These are phyloP conservation scores for Haplosporangium gracile DNA, from an alignment of 192 early-diverging fungal species.

Conservation along the genomic window DNA sequence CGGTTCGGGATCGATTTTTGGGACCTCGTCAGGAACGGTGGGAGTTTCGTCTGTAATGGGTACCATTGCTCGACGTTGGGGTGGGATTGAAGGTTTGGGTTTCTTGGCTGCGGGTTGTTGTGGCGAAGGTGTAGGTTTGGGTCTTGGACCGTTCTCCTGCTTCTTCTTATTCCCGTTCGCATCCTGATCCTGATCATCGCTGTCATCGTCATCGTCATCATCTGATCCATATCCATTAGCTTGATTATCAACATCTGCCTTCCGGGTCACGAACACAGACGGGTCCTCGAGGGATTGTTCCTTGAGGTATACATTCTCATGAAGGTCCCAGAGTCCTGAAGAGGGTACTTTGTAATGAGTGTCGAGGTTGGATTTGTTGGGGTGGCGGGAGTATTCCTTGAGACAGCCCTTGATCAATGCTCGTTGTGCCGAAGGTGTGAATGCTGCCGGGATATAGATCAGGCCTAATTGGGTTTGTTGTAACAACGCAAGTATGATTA, in stretches of 20 bases:
- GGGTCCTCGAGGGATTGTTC: slow-evolving; percentile 29
- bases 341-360: slow-evolving; percentile 82
- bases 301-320: slow-evolving; percentile 54
- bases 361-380: slow-evolving; percentile 92
- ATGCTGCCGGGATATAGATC: slow-evolving; percentile 82
- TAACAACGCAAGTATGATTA: slow-evolving; percentile 1
- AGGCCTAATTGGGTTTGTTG: slow-evolving; percentile 64
- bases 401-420: slow-evolving; percentile 79
- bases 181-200: slow-evolving; percentile 23
- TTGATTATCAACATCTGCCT: slow-evolving; percentile 21
- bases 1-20: slow-evolving; percentile 55
- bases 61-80: slow-evolving; percentile 28
- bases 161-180: slow-evolving; percentile 35
- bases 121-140: slow-evolving; percentile 25
- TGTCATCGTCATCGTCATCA: slow-evolving; percentile 42
- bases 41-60: slow-evolving; percentile 39
- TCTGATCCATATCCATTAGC: slow-evolving; percentile 43
- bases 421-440: slow-evolving; percentile 80
- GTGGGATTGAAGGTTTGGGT: slow-evolving; percentile 9
- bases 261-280: slow-evolving; percentile 45
- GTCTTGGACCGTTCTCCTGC: slow-evolving; percentile 11
- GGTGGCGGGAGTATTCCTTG: slow-evolving; percentile 78
- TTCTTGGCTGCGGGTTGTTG: slow-evolving; percentile 29
- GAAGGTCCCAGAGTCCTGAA: slow-evolving; percentile 71
- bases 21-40: slow-evolving; percentile 22